Evolutionary conservation across 148 eudicot species (phyloP).

Genomic region (Vaccinium myrtillus): DNA sequence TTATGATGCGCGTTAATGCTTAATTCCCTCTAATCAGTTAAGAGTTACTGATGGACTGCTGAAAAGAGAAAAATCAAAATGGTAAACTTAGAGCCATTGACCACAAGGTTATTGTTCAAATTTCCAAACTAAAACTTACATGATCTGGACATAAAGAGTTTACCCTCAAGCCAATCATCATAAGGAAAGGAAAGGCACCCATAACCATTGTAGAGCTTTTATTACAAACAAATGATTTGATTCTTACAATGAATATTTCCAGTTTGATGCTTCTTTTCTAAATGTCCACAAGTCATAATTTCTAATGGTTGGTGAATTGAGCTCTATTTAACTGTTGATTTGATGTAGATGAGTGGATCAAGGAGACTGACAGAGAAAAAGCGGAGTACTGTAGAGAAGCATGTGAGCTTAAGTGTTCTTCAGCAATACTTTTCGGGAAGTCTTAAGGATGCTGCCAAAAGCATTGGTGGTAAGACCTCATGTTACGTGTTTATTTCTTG

Average conservation of each 20-base stretch:
- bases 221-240: not conserved
- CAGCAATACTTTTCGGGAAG: slow-evolving; percentile 95
- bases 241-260: not conserved
- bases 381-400: slow-evolving; percentile 72
- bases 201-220: not conserved
- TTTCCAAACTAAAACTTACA: not conserved
- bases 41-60: not conserved
- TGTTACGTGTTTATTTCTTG: slow-evolving; percentile 2
- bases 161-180: not conserved
- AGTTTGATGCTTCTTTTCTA: not conserved
- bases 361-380: slow-evolving; percentile 55
- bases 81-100: not conserved
- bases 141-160: not conserved
- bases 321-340: not conserved
- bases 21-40: not conserved
- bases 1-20: not conserved
- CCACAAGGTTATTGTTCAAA: not conserved
- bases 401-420: slow-evolving; percentile 73
- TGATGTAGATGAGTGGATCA: slow-evolving; percentile 27
- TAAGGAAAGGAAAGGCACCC: not conserved
- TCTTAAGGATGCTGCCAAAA: slow-evolving; percentile 94
- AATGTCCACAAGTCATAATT: not conserved
- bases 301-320: not conserved
- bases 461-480: slow-evolving; percentile 69
- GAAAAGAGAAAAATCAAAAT: not conserved